Evolutionary conservation across 305 asterid genomes (phyloP).

Genomic region (Fraxinus albicans): DNA sequence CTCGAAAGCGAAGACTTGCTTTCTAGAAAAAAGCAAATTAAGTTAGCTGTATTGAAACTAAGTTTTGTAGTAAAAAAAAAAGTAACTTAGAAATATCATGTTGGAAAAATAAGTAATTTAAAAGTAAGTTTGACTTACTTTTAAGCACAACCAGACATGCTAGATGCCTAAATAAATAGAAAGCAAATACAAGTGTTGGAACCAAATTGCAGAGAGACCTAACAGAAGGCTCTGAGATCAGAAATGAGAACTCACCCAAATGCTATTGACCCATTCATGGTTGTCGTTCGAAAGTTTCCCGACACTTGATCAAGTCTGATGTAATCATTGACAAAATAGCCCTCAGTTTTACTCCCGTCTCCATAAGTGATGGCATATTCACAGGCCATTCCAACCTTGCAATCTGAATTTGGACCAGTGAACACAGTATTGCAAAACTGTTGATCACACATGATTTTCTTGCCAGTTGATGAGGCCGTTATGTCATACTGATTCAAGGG

Average conservation of each 20-base stretch:
- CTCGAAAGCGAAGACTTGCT: not conserved
- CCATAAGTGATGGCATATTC: slow-evolving; percentile 65
- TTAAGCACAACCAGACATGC: not conserved
- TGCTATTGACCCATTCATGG: slow-evolving; percentile 62
- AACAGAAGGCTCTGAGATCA: slow-evolving; percentile 23
- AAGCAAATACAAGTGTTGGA: slow-evolving; percentile 9
- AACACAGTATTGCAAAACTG: slow-evolving; percentile 65
- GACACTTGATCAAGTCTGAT: slow-evolving; percentile 67
- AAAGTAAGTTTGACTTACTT: not conserved
- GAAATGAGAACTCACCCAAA: slow-evolving; percentile 69
- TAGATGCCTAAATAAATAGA: not conserved
- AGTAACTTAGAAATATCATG: not conserved
- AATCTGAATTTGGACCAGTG: slow-evolving; percentile 48
- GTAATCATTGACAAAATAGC: slow-evolving; percentile 66
- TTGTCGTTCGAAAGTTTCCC: slow-evolving; percentile 57
- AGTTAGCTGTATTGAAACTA: not conserved
- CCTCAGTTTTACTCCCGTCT: slow-evolving; percentile 79
- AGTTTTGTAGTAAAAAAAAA: not conserved
- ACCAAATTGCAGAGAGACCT: slow-evolving; percentile 16
- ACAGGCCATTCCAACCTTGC: slow-evolving; percentile 72
- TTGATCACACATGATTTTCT: slow-evolving; percentile 59
- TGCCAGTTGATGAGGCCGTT: slow-evolving; percentile 68
- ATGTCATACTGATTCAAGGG: slow-evolving; percentile 65
- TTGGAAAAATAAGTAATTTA: not conserved
- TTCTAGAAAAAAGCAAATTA: not conserved